Percentiles rank a stretch among this genome's conserved stretches.
These are phyloP conservation scores for Ogataea glucozyma DNA, from an alignment of 805 yeast species.

Conservation along the genomic window DNA sequence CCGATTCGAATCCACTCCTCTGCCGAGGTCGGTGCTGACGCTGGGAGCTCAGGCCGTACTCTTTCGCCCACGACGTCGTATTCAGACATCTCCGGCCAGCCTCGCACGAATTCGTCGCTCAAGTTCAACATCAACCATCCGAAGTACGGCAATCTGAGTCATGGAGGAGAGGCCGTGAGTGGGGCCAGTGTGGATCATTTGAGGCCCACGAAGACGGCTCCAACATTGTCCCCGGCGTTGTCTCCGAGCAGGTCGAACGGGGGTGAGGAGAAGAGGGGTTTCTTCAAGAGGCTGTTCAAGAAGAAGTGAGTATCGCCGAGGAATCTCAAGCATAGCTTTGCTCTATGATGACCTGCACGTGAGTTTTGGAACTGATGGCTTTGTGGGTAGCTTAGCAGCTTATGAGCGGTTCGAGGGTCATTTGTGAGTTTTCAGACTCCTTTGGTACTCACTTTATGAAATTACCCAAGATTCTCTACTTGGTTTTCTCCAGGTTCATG, in stretches of 20 bases:
- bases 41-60: not conserved
- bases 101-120: constrained; percentile 23
- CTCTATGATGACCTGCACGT: no score
- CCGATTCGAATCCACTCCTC: constrained; percentile 15
- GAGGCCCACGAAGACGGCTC: constrained; percentile 6
- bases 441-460: no score
- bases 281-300: constrained; percentile 25
- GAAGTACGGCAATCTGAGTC: constrained; percentile 15
- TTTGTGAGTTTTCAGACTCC: no score
- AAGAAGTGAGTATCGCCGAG: constrained; percentile 7
- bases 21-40: not conserved
- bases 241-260: not conserved
- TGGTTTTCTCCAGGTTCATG: no score
- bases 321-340: no score
- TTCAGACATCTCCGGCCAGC: constrained; percentile 20
- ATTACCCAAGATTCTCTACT: no score
- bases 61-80: constrained; percentile 10
- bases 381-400: no score
- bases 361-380: no score
- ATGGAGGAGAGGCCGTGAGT: no score
- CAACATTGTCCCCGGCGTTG: no score
- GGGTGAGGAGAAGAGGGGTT: constrained; percentile 17
- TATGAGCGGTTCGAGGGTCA: no score
- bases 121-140: constrained; percentile 27
- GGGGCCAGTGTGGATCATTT: no score